phyloP scores from a whole-genome alignment of 2,329 filamentous ascomycete genomes.

The Diaporthe citri region DNA sequence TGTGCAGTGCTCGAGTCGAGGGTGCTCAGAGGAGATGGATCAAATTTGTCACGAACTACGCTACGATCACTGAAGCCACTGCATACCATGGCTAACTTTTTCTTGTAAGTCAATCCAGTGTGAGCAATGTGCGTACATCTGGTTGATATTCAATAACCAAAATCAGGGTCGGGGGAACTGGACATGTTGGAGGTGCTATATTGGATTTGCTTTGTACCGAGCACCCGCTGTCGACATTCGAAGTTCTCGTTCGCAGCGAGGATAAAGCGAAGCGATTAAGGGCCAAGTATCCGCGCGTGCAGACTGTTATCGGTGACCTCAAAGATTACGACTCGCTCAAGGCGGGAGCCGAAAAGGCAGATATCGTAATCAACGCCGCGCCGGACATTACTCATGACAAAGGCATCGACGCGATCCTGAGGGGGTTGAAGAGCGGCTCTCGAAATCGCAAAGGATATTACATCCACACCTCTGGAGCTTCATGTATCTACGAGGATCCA shows the following conservation, averaged over 20 bases:
- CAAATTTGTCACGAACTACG: no score
- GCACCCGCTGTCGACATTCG: conserved; percentile 17
- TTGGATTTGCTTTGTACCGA: conserved; percentile 17
- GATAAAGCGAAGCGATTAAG: conserved; percentile 30
- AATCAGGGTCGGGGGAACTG: conserved; percentile 11
- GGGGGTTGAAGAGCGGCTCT: conserved; percentile 23
- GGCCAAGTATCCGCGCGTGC: conserved; percentile 36
- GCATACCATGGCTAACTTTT: not conserved
- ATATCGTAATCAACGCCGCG: conserved; percentile 40
- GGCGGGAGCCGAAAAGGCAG: conserved; percentile 22
- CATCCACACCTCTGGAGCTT: conserved; percentile 41
- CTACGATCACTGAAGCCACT: not conserved
- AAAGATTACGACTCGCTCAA: conserved; percentile 19
- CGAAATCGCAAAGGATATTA: conserved; percentile 37
- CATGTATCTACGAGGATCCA: not conserved
- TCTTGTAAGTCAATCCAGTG: not conserved
- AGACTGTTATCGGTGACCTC: conserved; percentile 34
- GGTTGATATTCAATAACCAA: not conserved
- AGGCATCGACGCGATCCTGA: conserved; percentile 35
- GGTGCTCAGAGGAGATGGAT: no score
- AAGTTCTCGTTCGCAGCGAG: conserved; percentile 34
- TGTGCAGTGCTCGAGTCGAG: not conserved
- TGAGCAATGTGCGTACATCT: not conserved
- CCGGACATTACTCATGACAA: conserved; percentile 40
- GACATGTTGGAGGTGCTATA: conserved; percentile 17